Conservation (phyloP, 2,329 filamentous ascomycete genomes). For the Lasiodiplodia citricola region DNA sequence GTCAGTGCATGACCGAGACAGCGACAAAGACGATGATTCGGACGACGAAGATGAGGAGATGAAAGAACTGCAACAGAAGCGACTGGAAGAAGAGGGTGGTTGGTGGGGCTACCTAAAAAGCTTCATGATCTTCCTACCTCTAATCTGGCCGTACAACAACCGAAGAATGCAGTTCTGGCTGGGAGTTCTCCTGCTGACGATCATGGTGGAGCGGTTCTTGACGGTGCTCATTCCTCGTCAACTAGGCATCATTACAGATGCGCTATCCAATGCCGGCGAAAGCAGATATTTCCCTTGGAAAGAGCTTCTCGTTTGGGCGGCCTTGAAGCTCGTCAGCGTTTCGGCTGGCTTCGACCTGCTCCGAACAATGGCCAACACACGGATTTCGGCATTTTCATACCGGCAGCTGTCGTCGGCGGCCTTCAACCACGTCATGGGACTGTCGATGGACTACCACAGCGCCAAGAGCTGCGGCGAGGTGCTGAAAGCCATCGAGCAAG, state of each 20-base stretch:
- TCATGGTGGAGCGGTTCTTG: slow-evolving; percentile 69
- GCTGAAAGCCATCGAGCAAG: slow-evolving; percentile 68
- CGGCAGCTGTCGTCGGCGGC: slow-evolving; percentile 64
- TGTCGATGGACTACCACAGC: slow-evolving; percentile 75
- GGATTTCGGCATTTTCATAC: slow-evolving; percentile 52
- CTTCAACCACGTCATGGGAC: slow-evolving; percentile 69
- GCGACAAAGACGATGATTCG: not conserved
- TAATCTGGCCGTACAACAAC: slow-evolving; percentile 73
- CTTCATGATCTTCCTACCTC: slow-evolving; percentile 73
- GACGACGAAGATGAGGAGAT: slow-evolving; percentile 58
- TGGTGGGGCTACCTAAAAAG: slow-evolving; percentile 75
- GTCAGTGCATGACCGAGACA: not conserved
- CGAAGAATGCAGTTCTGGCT: slow-evolving; percentile 68
- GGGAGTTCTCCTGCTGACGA: slow-evolving; percentile 66
- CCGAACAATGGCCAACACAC: not conserved
- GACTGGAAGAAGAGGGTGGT: slow-evolving; percentile 69
- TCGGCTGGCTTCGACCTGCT: not conserved
- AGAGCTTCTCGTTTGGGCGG: slow-evolving; percentile 4
- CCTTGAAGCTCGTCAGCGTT: not conserved
- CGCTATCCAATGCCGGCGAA: slow-evolving; percentile 45
- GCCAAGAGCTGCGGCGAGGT: slow-evolving; percentile 68
- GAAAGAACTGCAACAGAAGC: slow-evolving; percentile 56
- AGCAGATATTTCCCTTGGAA: slow-evolving; percentile 6
- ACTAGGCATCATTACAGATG: slow-evolving; percentile 74
- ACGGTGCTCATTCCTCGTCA: slow-evolving; percentile 76